Evolutionary conservation across 78 protist genomes (phyloP), one percentile per base, ranked within the genome.

Genomic region (Dictyostelium intermedium): DNA sequence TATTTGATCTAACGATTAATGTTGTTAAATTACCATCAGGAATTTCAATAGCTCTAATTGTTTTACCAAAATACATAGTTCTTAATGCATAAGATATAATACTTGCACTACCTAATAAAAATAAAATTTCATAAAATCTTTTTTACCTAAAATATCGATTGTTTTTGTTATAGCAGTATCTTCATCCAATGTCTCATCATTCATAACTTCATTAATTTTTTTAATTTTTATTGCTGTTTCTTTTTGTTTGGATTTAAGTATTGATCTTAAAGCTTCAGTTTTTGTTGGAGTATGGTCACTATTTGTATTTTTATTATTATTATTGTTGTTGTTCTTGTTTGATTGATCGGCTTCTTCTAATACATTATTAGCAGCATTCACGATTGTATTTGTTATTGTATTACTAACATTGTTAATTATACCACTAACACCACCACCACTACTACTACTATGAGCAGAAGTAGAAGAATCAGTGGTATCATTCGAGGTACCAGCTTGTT

Each of bases 1-100:
- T 78, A 69, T 89, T 89, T 20, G 41, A 37, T 25, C 94, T 23
- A 5, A 89, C n/a, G 1, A 89, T 63, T 18, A 89, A 14, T 4
- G 94, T 89, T 11, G 87, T 89, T 37, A 89, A 74, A 45, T 89
- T 89, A 47, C 94, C 94, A 89, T 89, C 94, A 2, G 94, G 94
- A 13, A 89, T 89, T 61, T 89, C 94, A 80, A 89, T 69, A 11
- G 94, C 94, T 47, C 94, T 35, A 18, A 89, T 80, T 3, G 87
- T 89, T 50, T 89, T 89, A 34, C 94, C 94, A 81, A 89, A 89
- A 45, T 79, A 69, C 13, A 89, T 14, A 13, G 94, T 89, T 47
- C 94, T 60, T 16, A 89, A 32, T 20, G 82, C 81, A 69, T 69
- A 89, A 5, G 94, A 89, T 6, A 80, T 56, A 30, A 89, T 43